phyloP scores from a whole-genome alignment of 306 rosid species.

The Comarum palustre region DNA sequence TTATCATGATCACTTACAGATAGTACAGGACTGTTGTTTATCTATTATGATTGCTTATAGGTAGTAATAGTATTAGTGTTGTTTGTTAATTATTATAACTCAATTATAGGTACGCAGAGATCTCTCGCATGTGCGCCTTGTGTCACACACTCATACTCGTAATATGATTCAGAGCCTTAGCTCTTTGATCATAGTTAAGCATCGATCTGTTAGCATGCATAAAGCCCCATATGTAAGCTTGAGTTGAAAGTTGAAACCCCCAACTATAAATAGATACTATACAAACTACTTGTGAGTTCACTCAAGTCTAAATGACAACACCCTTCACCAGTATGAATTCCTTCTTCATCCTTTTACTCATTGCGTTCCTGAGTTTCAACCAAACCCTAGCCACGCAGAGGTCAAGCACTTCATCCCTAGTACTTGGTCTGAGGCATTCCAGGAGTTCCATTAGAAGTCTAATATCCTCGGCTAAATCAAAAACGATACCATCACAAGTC shows the following conservation, averaged over 20 bases:
- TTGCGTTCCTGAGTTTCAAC: slow-evolving; percentile 11
- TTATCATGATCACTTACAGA: background rate
- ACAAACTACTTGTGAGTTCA: background rate
- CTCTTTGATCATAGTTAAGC: slow-evolving; percentile 1
- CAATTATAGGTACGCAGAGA: background rate
- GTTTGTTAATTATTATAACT: background rate
- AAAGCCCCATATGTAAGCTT: background rate
- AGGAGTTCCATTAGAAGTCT: slow-evolving; percentile 32
- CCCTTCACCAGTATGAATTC: background rate
- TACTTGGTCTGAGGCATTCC: slow-evolving; percentile 39
- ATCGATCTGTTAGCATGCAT: background rate
- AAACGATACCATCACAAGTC: slow-evolving; percentile 21
- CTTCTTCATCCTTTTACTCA: slow-evolving; percentile 18
- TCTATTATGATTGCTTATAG: background rate
- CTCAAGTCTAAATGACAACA: slow-evolving; percentile 17
- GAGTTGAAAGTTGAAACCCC: background rate
- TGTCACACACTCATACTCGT: slow-evolving; percentile 10
- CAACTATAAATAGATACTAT: background rate
- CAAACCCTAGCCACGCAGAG: slow-evolving; percentile 25
- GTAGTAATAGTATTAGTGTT: background rate
- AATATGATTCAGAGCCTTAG: background rate
- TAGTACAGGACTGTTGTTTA: background rate
- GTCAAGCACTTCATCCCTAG: slow-evolving; percentile 19
- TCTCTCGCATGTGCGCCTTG: background rate
- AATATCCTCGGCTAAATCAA: slow-evolving; percentile 9